A percentile compares a stretch with the other conserved stretches of the same genome.
phyloP scores from a whole-genome alignment of 352 stramenopile genomes.

The Globisporangium cylindrosporum region DNA sequence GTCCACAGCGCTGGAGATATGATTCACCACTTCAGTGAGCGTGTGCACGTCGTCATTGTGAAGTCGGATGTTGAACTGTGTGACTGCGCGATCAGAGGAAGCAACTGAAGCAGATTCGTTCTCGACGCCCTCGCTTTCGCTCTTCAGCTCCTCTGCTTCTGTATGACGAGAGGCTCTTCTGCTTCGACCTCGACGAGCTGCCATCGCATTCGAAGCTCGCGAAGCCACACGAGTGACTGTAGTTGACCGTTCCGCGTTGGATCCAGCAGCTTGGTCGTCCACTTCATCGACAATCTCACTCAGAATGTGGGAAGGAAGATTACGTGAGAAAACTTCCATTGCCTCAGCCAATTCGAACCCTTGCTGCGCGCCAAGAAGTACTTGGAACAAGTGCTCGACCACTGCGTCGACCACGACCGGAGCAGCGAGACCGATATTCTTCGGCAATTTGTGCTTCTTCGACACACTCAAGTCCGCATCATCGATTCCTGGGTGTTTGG shows the following conservation, averaged over 20 bases:
- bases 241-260: not conserved
- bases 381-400: constrained; percentile 73
- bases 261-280: constrained; percentile 2
- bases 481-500: constrained; percentile 65
- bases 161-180: constrained; percentile 16
- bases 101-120: not conserved
- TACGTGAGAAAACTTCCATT: constrained; percentile 64
- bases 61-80: constrained; percentile 59
- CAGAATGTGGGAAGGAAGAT: constrained; percentile 48
- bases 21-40: constrained; percentile 69
- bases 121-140: constrained; percentile 13
- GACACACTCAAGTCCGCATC: constrained; percentile 22
- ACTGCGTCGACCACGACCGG: constrained; percentile 70
- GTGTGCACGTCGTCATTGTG: constrained; percentile 86
- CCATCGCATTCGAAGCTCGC: constrained; percentile 16
- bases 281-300: constrained; percentile 29
- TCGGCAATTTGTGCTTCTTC: constrained; percentile 67
- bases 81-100: constrained; percentile 12
- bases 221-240: constrained; percentile 7
- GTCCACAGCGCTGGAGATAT: constrained; percentile 50
- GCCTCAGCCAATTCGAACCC: constrained; percentile 68
- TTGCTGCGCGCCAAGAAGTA: constrained; percentile 61
- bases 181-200: constrained; percentile 12
- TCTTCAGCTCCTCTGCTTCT: constrained; percentile 21
- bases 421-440: constrained; percentile 46